Percentiles rank a stretch among this genome's conserved stretches.
These are phyloP conservation scores for Apiosordaria backusii DNA, from an alignment of 495 filamentous ascomycete species.

Conservation along the genomic window DNA sequence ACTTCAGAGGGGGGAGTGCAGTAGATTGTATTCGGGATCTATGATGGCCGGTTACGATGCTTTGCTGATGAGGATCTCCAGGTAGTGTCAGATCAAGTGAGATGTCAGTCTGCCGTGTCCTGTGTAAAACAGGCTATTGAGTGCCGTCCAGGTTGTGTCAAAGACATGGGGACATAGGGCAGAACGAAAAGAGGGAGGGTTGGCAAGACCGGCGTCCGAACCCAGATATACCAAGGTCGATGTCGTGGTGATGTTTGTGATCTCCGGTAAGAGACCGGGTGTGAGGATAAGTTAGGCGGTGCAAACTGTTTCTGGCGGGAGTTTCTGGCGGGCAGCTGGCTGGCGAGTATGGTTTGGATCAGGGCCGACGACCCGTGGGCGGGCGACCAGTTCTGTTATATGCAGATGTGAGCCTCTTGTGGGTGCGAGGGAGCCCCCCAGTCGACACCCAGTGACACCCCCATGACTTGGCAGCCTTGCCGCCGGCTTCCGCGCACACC, in stretches of 20 bases:
- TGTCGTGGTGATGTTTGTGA: constrained; percentile 7
- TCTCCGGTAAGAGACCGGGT: constrained; percentile 13
- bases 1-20: constrained; percentile 8
- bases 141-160: constrained; percentile 34
- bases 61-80: constrained; percentile 32
- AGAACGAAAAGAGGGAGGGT: constrained; percentile 6
- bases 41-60: constrained; percentile 28
- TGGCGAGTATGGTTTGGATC: constrained; percentile 7
- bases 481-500: constrained; percentile 7
- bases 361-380: constrained; percentile 17
- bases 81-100: constrained; percentile 13
- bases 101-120: constrained; percentile 44
- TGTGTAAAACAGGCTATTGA: constrained; percentile 35
- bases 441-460: background rate
- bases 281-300: constrained; percentile 18
- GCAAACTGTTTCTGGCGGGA: constrained; percentile 12
- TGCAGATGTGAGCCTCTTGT: background rate
- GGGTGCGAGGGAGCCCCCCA: background rate
- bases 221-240: constrained; percentile 16
- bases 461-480: constrained; percentile 9
- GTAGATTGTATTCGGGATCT: constrained; percentile 20
- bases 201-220: constrained; percentile 11
- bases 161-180: constrained; percentile 44
- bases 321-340: constrained; percentile 2
- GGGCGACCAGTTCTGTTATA: constrained; percentile 15